Evolutionary conservation across 805 yeast genomes (phyloP), one percentile per base, ranked within the genome.

Genomic region (Hermanozyma aechmeae): DNA sequence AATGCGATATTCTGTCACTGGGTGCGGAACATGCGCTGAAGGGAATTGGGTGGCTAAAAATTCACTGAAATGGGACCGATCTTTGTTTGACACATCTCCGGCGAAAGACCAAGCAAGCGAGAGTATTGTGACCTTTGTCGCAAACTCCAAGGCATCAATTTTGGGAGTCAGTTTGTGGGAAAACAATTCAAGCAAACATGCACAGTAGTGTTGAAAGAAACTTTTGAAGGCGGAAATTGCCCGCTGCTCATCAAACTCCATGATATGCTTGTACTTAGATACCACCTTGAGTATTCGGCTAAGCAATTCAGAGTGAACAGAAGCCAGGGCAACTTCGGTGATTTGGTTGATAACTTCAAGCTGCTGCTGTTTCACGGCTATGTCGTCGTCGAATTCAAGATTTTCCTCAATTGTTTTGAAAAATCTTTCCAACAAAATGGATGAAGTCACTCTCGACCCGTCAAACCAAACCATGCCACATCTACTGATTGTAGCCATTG

Each of bases 401-500:
- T n/a, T n/a, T n/a, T n/a, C n/a, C n/a, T n/a, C 6, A 17, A 10
- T 6, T 10, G 20, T 6, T 17, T 17, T 13, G n/a, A 11, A 11
- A 13, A 11, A 11, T 21, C 24, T 11, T 12, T 21, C 13, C 24
- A 8, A 18, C 8, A 11, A 18, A 8, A 8, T 8, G 21, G 11
- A 18, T 8, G 21, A 11, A 18, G 21, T 8, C 21, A 18, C 24
- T 7, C 6, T 22, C 13, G 7, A 10, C 6, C 6, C 12, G n/a
- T 74, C 76, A 40, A 83, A 56, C 78, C 86, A 81, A 1, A 87
- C 60, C 70, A 89, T 76, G 3, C 95, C 95, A 62, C 96, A 87
- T 49, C 97, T 70, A 51, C 92, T 83, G 15, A 89, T 70, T 0
- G 97, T 89, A 1, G 97, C 97, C 1, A 84, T 84, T 0, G 97